Evolutionary conservation across 805 yeast species (phyloP), one percentile per base, ranked within the genome.

Genomic region (Schwanniomyces yamadae): DNA sequence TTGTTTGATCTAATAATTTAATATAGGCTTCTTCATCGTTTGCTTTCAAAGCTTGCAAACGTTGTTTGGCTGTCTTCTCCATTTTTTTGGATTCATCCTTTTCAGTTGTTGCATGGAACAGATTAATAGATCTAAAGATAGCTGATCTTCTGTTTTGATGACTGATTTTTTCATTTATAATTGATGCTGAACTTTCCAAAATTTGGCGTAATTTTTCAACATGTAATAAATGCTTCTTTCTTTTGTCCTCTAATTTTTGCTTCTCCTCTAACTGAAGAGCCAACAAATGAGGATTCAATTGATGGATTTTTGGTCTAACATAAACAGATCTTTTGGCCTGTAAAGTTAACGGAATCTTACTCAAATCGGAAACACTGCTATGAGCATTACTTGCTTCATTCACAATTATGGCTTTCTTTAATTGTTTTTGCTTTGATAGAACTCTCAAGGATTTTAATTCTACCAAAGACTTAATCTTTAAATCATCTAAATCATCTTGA

Each of bases 11-110:
- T 57, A 85, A 72, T 52, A 85, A 74, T 54, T 84, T 84, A 57
- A 85, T 75, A 65, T 85, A 85, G 2, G 93, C 93, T 55, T 85
- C 95, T 60, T 85, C 95, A 66, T 85, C 95, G 57, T 85, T 84
- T 12, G 90, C 85, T 59, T 82, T 84, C 69, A 85, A 76, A 19
- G 93, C 93, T 52, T 82, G 89, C 61, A 85, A 75, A 77, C 95
- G 83, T 56, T 84, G 90, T 54, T 82, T 84, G n/a, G 95, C 95
- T 19, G 81, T 84, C 55, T 77, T 79, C 59, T 85, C 93, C 42
- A 82, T 61, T 58, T 82, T 75, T 63, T 76, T 83, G 42, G 79
- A 77, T 59, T 84, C 93, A 38, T 85, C 95, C 55, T 77, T 80
- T 55, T 84, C 93, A 17, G 79, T 71, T 38, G 63, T 62, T 40